Evolutionary conservation across 2,329 filamentous ascomycete genomes (phyloP).

Genomic region (Onygenales sp.): DNA sequence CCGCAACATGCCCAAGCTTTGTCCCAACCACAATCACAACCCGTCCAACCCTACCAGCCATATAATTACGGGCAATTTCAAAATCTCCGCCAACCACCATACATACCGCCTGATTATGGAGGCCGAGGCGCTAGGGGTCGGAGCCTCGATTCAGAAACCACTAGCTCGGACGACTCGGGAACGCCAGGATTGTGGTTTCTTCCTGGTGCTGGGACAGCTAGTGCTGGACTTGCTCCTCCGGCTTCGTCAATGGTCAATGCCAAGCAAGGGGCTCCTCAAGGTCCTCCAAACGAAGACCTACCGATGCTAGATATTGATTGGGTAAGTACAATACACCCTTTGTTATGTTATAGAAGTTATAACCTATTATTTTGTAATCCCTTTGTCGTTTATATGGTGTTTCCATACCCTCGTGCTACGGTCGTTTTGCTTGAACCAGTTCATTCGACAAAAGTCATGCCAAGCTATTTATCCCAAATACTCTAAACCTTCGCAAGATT

Average conservation of each 20-base stretch:
- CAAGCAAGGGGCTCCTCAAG: slow-evolving; percentile 10
- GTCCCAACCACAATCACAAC: background rate
- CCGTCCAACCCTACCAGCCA: background rate
- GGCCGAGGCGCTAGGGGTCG: background rate
- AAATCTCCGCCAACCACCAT: slow-evolving; percentile 1
- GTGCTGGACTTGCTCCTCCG: slow-evolving; percentile 9
- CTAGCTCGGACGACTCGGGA: slow-evolving; percentile 10
- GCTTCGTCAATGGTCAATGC: slow-evolving; percentile 6
- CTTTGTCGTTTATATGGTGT: slow-evolving; percentile 1
- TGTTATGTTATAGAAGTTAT: too few species aligned
- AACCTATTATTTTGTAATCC: too few species aligned
- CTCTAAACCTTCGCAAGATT: too few species aligned
- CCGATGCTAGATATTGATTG: slow-evolving; percentile 52
- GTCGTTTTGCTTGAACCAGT: background rate
- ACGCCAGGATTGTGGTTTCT: slow-evolving; percentile 10
- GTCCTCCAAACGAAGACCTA: slow-evolving; percentile 16
- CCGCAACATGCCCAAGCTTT: background rate
- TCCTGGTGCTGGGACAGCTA: slow-evolving; percentile 6
- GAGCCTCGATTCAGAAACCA: slow-evolving; percentile 10
- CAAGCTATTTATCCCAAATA: background rate
- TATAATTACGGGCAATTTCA: background rate
- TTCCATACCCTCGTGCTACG: background rate
- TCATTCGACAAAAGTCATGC: background rate
- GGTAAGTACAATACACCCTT: slow-evolving; percentile 38
- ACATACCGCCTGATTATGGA: background rate